Evolutionary conservation across 2,329 filamentous ascomycete species (phyloP), one percentile per base, ranked within the genome.

Genomic region (Colletotrichum lindemuthianum): DNA sequence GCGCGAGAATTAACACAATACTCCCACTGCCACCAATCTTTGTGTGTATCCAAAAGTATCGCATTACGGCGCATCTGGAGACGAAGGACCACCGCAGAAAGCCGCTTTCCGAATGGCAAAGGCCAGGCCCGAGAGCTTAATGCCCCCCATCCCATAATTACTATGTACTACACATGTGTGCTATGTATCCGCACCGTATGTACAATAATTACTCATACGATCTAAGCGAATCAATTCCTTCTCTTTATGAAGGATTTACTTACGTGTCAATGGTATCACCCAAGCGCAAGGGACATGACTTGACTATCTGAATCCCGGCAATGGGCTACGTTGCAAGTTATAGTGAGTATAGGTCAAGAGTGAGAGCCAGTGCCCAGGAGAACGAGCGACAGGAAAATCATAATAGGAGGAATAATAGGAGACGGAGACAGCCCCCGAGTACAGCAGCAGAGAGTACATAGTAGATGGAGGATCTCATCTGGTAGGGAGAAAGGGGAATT

Each of bases 111-210:
- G 39, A 59, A 12, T 49, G 52, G 32, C 15, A 45, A 59, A 49
- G 43, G 39, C 45, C 40, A 41, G 37, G 58, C 58, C 51, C 52
- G 41, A 53, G 63, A 63, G 63, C 63, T 63, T 63, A 58, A 58
- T 65, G 40, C 32, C n/a, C 59, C 44, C 44, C 32, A 48, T 32
- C 33, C 53, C 37, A 63, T 45, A n/a, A n/a, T n/a, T n/a, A 37
- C 44, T 15, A 45, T 24, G 4, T 24, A 24, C 24, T 24, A 24
- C 24, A 24, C 24, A 4, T 24, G 24, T 24, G 24, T 24, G 24
- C 24, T 24, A 24, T 24, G 24, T 24, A 24, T 24, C 24, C 24
- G 24, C 24, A 24, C 24, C 24, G 5, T 24, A 24, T 24, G 24
- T 24, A 24, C 24, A 24, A 4, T 24, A 24, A 24, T 24, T 24